Percentiles rank a stretch among this genome's conserved stretches.
Evolutionary conservation across 352 stramenopile genomes (phyloP).

Genomic region (Peronospora belbahrii): DNA sequence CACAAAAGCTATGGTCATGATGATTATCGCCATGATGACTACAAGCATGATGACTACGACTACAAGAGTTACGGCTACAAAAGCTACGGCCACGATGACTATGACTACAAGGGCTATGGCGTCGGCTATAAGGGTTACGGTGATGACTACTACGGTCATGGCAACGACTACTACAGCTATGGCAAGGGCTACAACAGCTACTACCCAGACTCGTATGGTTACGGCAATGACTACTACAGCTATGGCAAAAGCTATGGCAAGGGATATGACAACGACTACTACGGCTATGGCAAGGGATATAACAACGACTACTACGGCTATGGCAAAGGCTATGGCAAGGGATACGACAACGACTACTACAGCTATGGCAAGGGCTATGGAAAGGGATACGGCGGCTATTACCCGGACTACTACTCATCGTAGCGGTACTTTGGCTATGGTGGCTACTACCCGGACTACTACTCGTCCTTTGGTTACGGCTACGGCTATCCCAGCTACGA

Average conservation of each 20-base stretch:
- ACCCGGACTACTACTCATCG: too few species aligned
- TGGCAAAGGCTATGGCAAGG: background rate
- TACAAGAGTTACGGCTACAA: conserved; percentile 3
- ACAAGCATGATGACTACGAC: background rate
- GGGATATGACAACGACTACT: background rate
- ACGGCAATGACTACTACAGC: background rate
- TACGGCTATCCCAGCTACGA: too few species aligned
- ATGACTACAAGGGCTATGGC: conserved; percentile 3
- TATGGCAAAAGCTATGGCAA: background rate
- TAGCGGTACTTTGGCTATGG: too few species aligned
- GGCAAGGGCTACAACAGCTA: background rate
- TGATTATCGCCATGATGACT: too few species aligned
- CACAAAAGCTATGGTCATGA: background rate
- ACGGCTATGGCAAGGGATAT: background rate
- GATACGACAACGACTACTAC: background rate
- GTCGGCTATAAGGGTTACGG: conserved; percentile 1
- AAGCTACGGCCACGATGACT: background rate
- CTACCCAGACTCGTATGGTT: too few species aligned
- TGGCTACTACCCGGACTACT: too few species aligned
- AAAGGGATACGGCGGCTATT: too few species aligned
- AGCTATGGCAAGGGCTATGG: background rate
- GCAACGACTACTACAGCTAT: background rate
- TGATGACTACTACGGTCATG: background rate
- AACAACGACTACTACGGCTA: conserved; percentile 1
- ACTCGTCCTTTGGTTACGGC: too few species aligned